Conservation (phyloP, 2,329 filamentous ascomycete genomes). For the Scleromitrula shiraiana region DNA sequence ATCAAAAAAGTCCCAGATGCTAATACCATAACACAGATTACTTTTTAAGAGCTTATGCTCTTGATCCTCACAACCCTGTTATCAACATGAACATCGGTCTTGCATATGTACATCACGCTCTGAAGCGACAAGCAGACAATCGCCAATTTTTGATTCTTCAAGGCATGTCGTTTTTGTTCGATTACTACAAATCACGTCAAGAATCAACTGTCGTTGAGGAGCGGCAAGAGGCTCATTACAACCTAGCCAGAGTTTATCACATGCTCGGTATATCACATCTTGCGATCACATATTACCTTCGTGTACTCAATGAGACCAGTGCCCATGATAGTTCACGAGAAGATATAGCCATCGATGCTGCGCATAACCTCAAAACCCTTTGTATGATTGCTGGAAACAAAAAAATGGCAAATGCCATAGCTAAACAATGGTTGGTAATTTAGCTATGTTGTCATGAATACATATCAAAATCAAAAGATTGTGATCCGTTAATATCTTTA, state of each 20-base stretch:
- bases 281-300: slow-evolving; percentile 62
- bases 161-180: slow-evolving; percentile 70
- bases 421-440: slow-evolving; percentile 46
- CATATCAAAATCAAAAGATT: too few species aligned
- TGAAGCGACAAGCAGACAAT: slow-evolving; percentile 87
- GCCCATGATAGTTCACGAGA: slow-evolving; percentile 30
- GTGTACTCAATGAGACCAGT: slow-evolving; percentile 36
- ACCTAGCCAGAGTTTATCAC: slow-evolving; percentile 70
- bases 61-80: slow-evolving; percentile 69
- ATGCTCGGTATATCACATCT: slow-evolving; percentile 64
- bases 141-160: slow-evolving; percentile 81
- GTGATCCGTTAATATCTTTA: too few species aligned
- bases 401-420: slow-evolving; percentile 50
- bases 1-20: not conserved
- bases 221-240: slow-evolving; percentile 73
- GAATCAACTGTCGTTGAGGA: slow-evolving; percentile 33
- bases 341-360: slow-evolving; percentile 61
- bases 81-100: slow-evolving; percentile 76
- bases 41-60: slow-evolving; percentile 67
- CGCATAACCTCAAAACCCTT: slow-evolving; percentile 64
- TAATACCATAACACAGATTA: slow-evolving; percentile 49
- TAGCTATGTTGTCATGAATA: too few species aligned
- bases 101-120: slow-evolving; percentile 77
- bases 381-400: slow-evolving; percentile 58
- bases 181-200: slow-evolving; percentile 58